phyloP scores from a whole-genome alignment of 2,329 filamentous ascomycete genomes.

The Colletotrichum gloeosporioides region DNA sequence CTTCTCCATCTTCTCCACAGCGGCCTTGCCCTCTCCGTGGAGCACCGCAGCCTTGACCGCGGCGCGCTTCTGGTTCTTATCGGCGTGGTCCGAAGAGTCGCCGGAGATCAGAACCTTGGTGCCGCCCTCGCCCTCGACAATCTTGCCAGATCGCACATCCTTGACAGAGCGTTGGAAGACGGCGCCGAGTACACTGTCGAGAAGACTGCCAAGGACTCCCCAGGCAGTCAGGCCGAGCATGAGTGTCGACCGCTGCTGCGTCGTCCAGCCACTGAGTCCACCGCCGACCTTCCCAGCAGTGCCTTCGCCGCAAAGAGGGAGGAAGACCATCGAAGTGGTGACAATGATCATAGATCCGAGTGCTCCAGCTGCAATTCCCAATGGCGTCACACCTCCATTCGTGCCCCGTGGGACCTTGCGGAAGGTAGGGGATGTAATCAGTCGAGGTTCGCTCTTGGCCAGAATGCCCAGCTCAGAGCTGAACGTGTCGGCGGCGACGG shows the following conservation, averaged over 20 bases:
- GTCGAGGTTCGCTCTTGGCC: constrained; percentile 73
- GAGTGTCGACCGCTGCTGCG: constrained; percentile 48
- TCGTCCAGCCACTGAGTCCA: constrained; percentile 55
- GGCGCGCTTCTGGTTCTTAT: constrained; percentile 33
- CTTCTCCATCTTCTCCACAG: constrained; percentile 45
- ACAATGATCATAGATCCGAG: constrained; percentile 77
- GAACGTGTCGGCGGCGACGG: constrained; percentile 91
- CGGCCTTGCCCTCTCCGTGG: constrained; percentile 48
- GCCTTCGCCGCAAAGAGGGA: constrained; percentile 70
- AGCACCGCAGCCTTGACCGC: constrained; percentile 47
- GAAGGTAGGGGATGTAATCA: constrained; percentile 82
- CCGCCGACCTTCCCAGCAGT: constrained; percentile 37
- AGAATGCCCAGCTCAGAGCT: constrained; percentile 95
- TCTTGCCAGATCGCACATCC: constrained; percentile 82
- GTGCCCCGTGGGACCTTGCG: constrained; percentile 87
- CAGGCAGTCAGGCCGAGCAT: constrained; percentile 69
- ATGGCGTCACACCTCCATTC: constrained; percentile 86
- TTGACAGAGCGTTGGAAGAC: constrained; percentile 85
- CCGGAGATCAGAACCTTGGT: constrained; percentile 57
- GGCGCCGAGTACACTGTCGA: constrained; percentile 89
- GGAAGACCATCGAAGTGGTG: constrained; percentile 66
- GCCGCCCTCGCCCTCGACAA: constrained; percentile 87
- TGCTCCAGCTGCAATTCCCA: constrained; percentile 76
- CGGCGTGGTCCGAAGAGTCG: constrained; percentile 27
- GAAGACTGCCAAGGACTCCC: constrained; percentile 79